phyloP scores from a whole-genome alignment of 2,329 filamentous ascomycete genomes.

The Aspergillus ruber region DNA sequence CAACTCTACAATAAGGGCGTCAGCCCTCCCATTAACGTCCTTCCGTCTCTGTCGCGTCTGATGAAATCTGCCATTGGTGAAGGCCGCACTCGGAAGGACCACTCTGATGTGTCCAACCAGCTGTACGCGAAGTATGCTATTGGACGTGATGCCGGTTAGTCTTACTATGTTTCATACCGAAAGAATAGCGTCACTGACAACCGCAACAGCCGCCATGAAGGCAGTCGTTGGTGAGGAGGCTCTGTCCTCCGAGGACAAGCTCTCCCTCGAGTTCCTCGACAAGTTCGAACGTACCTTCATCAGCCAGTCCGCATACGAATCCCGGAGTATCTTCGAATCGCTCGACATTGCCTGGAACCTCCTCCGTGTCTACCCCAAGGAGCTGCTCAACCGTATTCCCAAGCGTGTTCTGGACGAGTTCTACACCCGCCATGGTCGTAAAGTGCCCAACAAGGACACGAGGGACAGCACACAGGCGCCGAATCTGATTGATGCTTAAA shows the following conservation, averaged over 20 bases:
- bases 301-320: slow-evolving; percentile 84
- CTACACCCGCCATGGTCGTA: slow-evolving; percentile 57
- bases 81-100: slow-evolving; percentile 91
- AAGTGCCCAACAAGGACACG: slow-evolving; percentile 43
- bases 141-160: slow-evolving; percentile 73
- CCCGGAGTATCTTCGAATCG: slow-evolving; percentile 83
- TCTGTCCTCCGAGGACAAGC: slow-evolving; percentile 89
- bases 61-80: slow-evolving; percentile 99
- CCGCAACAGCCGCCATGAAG: slow-evolving; percentile 76
- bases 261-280: slow-evolving; percentile 94
- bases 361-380: slow-evolving; percentile 95
- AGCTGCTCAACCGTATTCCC: slow-evolving; percentile 90
- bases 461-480: slow-evolving; percentile 35
- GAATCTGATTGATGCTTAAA: slow-evolving; percentile 36
- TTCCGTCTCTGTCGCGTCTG: slow-evolving; percentile 94
- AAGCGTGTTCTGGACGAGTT: slow-evolving; percentile 76
- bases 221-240: slow-evolving; percentile 98
- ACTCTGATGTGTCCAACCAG: slow-evolving; percentile 98
- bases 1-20: slow-evolving; percentile 92
- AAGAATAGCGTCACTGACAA: slow-evolving; percentile 2
- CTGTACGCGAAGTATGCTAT: slow-evolving; percentile 99
- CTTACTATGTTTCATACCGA: no score
- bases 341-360: slow-evolving; percentile 95
- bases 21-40: slow-evolving; percentile 97
- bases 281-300: slow-evolving; percentile 98